These are phyloP conservation scores for Aspergillus hiratsukae DNA, from an alignment of 2,329 filamentous ascomycete species.

Conservation along the genomic window DNA sequence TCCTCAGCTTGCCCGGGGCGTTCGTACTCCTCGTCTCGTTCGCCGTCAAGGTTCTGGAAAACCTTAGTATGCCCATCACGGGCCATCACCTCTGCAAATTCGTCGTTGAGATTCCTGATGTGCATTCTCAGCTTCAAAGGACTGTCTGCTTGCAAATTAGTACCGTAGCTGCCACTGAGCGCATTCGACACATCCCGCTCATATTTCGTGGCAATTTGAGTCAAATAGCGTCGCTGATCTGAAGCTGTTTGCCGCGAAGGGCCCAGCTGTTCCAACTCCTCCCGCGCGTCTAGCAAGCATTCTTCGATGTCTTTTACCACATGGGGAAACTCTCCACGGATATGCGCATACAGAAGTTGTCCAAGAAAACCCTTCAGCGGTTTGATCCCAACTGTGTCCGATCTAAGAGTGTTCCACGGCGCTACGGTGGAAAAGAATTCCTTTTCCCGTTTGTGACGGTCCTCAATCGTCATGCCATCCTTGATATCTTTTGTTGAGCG, in stretches of 20 bases:
- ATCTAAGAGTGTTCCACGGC: constrained; percentile 15
- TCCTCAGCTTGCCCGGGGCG: background rate
- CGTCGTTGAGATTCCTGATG: constrained; percentile 9
- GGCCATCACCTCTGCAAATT: constrained; percentile 9
- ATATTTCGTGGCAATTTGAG: constrained; percentile 8
- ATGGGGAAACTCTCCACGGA: constrained; percentile 19
- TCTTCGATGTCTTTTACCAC: constrained; percentile 13
- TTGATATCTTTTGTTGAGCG: constrained; percentile 20
- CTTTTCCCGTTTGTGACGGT: constrained; percentile 14
- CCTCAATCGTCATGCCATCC: constrained; percentile 30
- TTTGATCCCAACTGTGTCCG: constrained; percentile 15
- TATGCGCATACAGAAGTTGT: constrained; percentile 14
- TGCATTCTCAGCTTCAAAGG: constrained; percentile 16
- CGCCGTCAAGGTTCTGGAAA: constrained; percentile 7
- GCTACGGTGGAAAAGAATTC: constrained; percentile 9
- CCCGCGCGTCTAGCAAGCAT: constrained; percentile 19
- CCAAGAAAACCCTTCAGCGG: constrained; percentile 15
- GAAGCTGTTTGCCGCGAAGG: constrained; percentile 10
- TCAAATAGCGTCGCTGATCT: constrained; percentile 17
- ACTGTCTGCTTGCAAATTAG: constrained; percentile 2
- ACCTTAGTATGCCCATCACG: constrained; percentile 6
- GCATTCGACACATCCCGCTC: constrained; percentile 11
- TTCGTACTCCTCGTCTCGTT: constrained; percentile 4
- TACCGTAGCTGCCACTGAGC: constrained; percentile 12
- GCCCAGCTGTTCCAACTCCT: constrained; percentile 12